Base-by-base conservation (phyloP, 176 grass and related monocot genomes). In the Hsuehochloa calcarea region DNA sequence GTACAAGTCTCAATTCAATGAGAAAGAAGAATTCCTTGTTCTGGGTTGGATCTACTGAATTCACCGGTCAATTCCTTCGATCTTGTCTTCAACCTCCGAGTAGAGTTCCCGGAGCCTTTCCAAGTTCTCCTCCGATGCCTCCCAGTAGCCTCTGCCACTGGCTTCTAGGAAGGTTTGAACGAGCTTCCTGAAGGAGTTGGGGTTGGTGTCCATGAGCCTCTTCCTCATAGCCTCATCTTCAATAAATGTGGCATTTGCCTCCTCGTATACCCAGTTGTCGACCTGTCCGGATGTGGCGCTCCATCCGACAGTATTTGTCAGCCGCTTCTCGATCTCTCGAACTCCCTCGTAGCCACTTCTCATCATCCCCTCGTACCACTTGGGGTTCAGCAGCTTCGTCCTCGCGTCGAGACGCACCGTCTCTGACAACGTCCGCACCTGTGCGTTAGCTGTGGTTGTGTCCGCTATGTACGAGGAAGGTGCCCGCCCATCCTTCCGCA, bases 291-390 rank as follows among this genome's bases (percentile, higher is more conserved):
- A 99, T 14, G 93, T 99, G 35, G 96, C 96, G 52, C 96, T 99
- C 96, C 96, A 99, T 12, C 96, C 96, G 27, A 99, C 96, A 10
- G 96, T 99, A 67, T 99, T 99, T 0, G 96, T 99, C 65, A 99
- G 88, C 58, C 96, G 83, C 80, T 99, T 99, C 91, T 99, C 96
- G 39, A 99, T 99, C 84, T 99, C 96, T 3, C 96, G 54, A 3
- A 94, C 96, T 15, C 96, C 96, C 60, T 99, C 96, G 14, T 99
- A 99, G 1, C 96, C 96, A n/a, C 91, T 96, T 39, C 68, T 83
- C 96, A 99, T 94, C 96, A 99, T 99, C 47, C 96, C 96, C 88
- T 99, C 96, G 20, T 96, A 99, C 96, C 96, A 99, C 79, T 92
- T 99, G 34, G 96, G 96, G 93, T 99, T 99, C 11, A 99, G 90